Evolutionary conservation across 1,139 yeast genomes (phyloP).

Genomic region (Protomyces lactucae-debilis): DNA sequence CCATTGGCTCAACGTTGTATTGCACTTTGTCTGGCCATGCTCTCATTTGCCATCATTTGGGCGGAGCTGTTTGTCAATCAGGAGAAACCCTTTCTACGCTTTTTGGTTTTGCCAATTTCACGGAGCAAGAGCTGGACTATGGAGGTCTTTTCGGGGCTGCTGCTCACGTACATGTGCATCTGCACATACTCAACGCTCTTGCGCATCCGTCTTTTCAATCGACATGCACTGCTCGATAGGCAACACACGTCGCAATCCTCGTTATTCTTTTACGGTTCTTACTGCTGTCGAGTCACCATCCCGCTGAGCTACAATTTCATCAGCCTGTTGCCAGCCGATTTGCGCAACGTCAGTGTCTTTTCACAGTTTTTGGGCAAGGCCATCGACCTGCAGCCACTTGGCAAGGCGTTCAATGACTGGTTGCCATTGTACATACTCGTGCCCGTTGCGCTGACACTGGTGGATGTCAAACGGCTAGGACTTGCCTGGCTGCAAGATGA

Average conservation of each 20-base stretch:
- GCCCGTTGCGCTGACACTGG: conserved; percentile 60
- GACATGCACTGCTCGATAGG: conserved; percentile 65
- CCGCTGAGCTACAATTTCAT: conserved; percentile 77
- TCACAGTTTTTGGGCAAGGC: conserved; percentile 64
- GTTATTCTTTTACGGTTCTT: conserved; percentile 70
- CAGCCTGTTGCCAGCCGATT: conserved; percentile 43
- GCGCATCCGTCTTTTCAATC: conserved; percentile 63
- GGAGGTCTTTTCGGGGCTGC: conserved; percentile 43
- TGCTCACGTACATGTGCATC: conserved; percentile 63
- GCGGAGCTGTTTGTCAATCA: conserved; percentile 57
- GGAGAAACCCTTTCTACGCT: conserved; percentile 11
- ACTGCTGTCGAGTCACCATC: conserved; percentile 73
- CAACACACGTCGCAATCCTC: conserved; percentile 68
- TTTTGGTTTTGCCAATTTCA: conserved; percentile 4
- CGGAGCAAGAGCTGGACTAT: conserved; percentile 51
- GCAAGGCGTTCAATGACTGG: conserved; percentile 66
- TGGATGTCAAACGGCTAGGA: conserved; percentile 45
- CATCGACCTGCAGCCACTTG: conserved; percentile 69
- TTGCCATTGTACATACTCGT: conserved; percentile 66
- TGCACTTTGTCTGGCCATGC: conserved; percentile 43
- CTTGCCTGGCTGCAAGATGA: conserved; percentile 49
- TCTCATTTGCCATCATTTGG: conserved; percentile 58
- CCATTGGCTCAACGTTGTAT: conserved; percentile 48
- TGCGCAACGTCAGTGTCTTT: conserved; percentile 45
- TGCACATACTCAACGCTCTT: conserved; percentile 64